phyloP scores from a whole-genome alignment of 306 rosid genomes.

The Psophocarpus tetragonolobus region DNA sequence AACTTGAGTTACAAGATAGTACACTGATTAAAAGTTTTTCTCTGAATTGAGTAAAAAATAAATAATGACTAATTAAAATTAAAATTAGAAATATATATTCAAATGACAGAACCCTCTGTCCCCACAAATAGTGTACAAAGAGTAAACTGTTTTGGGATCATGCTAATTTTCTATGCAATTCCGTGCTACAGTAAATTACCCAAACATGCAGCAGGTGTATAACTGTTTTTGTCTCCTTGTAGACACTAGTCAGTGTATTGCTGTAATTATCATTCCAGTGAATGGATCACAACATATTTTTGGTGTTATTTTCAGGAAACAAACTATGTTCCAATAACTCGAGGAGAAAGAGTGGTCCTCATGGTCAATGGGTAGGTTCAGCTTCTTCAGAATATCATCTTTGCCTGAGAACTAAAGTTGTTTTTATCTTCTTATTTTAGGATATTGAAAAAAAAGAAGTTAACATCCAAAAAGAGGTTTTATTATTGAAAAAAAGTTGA shows the following conservation, averaged over 20 bases:
- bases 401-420: constrained; percentile 1
- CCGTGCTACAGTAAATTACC: no score
- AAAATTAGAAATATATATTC: constrained; percentile 2
- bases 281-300: constrained; percentile 15
- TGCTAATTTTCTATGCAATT: no score
- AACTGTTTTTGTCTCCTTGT: not conserved
- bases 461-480: not conserved
- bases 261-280: constrained; percentile 22
- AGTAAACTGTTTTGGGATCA: no score
- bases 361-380: constrained; percentile 85
- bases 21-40: not conserved
- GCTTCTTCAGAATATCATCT: constrained; percentile 31
- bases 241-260: no score
- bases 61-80: not conserved
- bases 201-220: no score
- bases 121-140: not conserved
- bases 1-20: not conserved
- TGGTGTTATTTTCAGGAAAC: constrained; percentile 62
- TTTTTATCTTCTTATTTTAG: constrained; percentile 16
- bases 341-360: constrained; percentile 88
- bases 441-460: constrained; percentile 15
- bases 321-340: constrained; percentile 87
- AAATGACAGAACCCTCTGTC: not conserved
- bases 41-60: not conserved
- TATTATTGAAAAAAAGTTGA: not conserved